A percentile compares a stretch with the other conserved stretches of the same genome.
Conservation (phyloP, 305 asterid species). For the Galium porrigens region DNA sequence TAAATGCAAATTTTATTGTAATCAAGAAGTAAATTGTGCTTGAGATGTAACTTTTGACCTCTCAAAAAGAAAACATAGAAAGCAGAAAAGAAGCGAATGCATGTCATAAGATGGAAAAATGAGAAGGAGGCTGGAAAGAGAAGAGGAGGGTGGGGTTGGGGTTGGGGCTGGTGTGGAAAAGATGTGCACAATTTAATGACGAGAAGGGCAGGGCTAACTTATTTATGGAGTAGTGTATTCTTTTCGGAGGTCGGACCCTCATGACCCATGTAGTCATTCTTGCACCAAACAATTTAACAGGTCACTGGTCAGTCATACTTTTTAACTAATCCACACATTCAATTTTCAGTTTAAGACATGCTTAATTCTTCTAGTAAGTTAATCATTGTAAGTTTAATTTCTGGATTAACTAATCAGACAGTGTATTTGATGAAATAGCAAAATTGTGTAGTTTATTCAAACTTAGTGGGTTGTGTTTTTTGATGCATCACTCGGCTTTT, state of each 20-base stretch:
- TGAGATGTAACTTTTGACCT: no score
- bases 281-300: not conserved
- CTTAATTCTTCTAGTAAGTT: not conserved
- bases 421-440: not conserved
- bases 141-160: no score
- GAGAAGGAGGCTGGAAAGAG: no score
- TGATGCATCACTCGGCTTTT: not conserved
- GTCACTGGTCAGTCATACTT: not conserved
- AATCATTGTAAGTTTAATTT: not conserved
- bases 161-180: no score
- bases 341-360: not conserved
- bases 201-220: not conserved
- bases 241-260: not conserved
- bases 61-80: no score
- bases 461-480: not conserved
- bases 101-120: no score
- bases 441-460: not conserved
- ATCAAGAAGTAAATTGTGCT: no score
- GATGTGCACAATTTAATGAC: not conserved
- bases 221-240: not conserved
- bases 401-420: not conserved
- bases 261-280: not conserved
- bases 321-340: not conserved
- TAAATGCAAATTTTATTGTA: no score
- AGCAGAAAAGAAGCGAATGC: no score